A percentile compares a stretch with the other conserved stretches of the same genome.
These are phyloP conservation scores for Cladosporium sp. DNA, from an alignment of 2,329 filamentous ascomycete genomes.

Conservation along the genomic window DNA sequence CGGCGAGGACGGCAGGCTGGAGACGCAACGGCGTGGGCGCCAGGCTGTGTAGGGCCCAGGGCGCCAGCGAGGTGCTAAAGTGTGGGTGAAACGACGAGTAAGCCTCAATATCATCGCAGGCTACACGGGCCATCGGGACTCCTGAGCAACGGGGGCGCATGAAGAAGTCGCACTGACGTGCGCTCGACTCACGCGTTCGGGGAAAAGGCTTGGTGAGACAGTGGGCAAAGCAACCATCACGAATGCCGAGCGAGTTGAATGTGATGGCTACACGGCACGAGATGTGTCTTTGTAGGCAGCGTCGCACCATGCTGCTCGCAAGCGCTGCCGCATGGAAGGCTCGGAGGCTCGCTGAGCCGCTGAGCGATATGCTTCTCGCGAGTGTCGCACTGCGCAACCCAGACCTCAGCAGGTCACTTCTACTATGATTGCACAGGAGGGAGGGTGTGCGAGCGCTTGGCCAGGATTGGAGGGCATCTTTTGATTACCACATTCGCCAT, in stretches of 20 bases:
- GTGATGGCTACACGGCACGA: neutral
- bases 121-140: constrained; percentile 10
- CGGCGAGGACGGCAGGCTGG: neutral
- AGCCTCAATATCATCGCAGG: constrained; percentile 14
- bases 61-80: constrained; percentile 10
- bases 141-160: neutral
- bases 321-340: neutral
- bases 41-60: neutral
- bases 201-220: constrained; percentile 12
- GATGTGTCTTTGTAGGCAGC: constrained; percentile 3
- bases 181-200: constrained; percentile 17
- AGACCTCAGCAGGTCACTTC: neutral
- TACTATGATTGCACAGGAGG: neutral
- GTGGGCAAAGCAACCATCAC: constrained; percentile 4
- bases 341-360: neutral
- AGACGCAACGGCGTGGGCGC: constrained; percentile 16
- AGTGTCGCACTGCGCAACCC: neutral
- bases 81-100: constrained; percentile 18
- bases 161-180: constrained; percentile 10
- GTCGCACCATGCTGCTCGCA: constrained; percentile 4
- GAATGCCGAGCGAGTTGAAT: neutral
- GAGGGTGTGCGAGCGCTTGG: neutral
- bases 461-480: constrained; percentile 4
- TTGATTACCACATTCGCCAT: constrained; percentile 8
- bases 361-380: neutral